phyloP scores from a whole-genome alignment of 2,329 filamentous ascomycete species.

The Penicillium thymicola region DNA sequence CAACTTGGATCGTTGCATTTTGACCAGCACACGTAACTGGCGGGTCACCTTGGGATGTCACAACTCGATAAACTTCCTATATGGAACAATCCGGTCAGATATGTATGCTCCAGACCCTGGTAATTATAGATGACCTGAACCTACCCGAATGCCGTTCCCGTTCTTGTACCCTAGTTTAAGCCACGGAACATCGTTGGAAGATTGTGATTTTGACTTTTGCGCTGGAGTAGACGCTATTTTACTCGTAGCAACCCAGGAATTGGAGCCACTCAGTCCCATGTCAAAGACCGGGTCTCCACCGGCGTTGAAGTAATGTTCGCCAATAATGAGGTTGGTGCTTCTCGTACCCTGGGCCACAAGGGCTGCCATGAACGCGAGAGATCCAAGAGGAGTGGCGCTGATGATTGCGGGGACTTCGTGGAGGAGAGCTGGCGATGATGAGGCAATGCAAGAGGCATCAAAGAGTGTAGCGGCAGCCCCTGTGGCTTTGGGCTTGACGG shows the following conservation, averaged over 20 bases:
- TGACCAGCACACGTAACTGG: constrained; percentile 36
- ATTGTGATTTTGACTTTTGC: not conserved
- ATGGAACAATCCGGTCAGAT: constrained; percentile 4
- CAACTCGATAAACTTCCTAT: constrained; percentile 43
- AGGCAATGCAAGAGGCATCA: constrained; percentile 42
- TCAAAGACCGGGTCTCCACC: constrained; percentile 33
- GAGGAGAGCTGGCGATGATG: constrained; percentile 25
- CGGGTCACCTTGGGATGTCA: constrained; percentile 36
- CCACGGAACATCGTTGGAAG: constrained; percentile 34
- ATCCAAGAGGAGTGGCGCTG: constrained; percentile 22
- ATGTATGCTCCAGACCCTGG: not conserved
- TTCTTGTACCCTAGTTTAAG: constrained; percentile 29
- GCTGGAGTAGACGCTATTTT: constrained; percentile 30
- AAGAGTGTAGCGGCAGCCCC: constrained; percentile 48
- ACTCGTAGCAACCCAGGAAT: constrained; percentile 27
- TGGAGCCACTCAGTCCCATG: constrained; percentile 22
- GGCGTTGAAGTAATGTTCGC: constrained; percentile 36
- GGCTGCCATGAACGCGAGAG: constrained; percentile 27
- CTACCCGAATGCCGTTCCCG: constrained; percentile 32
- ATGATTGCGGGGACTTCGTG: constrained; percentile 27
- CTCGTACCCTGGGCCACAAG: constrained; percentile 18
- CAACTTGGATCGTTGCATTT: constrained; percentile 30
- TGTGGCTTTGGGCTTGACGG: constrained; percentile 33
- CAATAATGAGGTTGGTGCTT: constrained; percentile 29
- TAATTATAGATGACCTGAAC: not conserved